Evolutionary conservation across 352 stramenopile genomes (phyloP).

Genomic region (Pythium oligandrum): DNA sequence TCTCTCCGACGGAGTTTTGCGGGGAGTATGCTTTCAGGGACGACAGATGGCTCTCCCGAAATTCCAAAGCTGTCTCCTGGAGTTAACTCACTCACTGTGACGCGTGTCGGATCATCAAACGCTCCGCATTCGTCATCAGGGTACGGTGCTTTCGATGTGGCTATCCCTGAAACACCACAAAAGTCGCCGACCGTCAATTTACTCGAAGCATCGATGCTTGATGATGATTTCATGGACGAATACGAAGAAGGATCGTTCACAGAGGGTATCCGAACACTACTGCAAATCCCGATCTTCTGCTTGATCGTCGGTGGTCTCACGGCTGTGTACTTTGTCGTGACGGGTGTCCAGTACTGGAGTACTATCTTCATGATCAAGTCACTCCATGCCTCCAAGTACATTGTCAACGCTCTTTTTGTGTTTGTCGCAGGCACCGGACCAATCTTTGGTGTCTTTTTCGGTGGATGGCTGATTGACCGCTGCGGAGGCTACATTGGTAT

Average conservation of each 20-base stretch:
- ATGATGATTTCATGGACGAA: slow-evolving; percentile 70
- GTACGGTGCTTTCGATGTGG: slow-evolving; percentile 61
- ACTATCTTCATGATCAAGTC: slow-evolving; percentile 88
- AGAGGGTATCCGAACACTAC: slow-evolving; percentile 53
- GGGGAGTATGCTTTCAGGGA: slow-evolving; percentile 21
- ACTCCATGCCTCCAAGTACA: slow-evolving; percentile 74
- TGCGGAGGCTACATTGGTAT: slow-evolving; percentile 76
- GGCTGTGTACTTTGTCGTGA: slow-evolving; percentile 85
- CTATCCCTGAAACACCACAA: slow-evolving; percentile 22
- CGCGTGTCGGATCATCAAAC: slow-evolving; percentile 16
- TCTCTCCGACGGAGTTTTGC: slow-evolving; percentile 25
- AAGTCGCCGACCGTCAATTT: slow-evolving; percentile 47
- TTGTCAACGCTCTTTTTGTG: slow-evolving; percentile 79
- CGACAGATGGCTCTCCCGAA: slow-evolving; percentile 14
- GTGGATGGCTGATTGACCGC: slow-evolving; percentile 73
- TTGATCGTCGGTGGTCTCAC: slow-evolving; percentile 74
- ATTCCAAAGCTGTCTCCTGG: slow-evolving; percentile 7
- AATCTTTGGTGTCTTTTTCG: slow-evolving; percentile 80
- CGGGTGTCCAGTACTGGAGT: slow-evolving; percentile 83
- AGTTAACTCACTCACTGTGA: slow-evolving; percentile 15
- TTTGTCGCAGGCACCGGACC: slow-evolving; percentile 75
- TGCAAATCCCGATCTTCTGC: slow-evolving; percentile 70
- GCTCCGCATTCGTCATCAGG: slow-evolving; percentile 23
- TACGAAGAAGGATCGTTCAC: slow-evolving; percentile 68
- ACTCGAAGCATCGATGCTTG: slow-evolving; percentile 59